phyloP scores from a whole-genome alignment of 2,329 filamentous ascomycete species.

The Pleurostoma richardsiae region DNA sequence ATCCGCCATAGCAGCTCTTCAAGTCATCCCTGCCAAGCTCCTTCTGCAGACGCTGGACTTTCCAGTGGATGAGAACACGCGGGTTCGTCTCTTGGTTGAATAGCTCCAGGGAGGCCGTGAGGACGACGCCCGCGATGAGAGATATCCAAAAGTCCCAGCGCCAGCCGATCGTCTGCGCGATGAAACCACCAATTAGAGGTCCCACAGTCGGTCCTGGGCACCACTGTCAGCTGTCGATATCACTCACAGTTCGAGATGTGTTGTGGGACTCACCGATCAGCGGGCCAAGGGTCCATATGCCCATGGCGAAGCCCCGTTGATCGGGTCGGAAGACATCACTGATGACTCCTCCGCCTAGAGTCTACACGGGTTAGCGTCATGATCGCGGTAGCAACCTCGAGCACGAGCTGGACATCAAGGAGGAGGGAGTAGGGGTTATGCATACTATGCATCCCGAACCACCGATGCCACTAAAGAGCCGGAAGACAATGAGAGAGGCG shows the following conservation, averaged over 20 bases:
- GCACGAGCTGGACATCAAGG: neutral
- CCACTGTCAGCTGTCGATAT: neutral
- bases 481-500: slow-evolving; percentile 50
- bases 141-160: slow-evolving; percentile 49
- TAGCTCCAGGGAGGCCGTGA: slow-evolving; percentile 29
- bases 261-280: slow-evolving; percentile 25
- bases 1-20: slow-evolving; percentile 38
- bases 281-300: slow-evolving; percentile 42
- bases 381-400: too few species aligned
- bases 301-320: slow-evolving; percentile 41
- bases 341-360: slow-evolving; percentile 50
- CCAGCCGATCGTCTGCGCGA: slow-evolving; percentile 44
- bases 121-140: slow-evolving; percentile 35
- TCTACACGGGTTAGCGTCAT: slow-evolving; percentile 11
- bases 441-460: slow-evolving; percentile 41
- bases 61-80: slow-evolving; percentile 43
- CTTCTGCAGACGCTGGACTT: slow-evolving; percentile 35
- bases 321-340: slow-evolving; percentile 47
- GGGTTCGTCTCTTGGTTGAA: slow-evolving; percentile 43
- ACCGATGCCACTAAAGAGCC: slow-evolving; percentile 54
- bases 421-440: slow-evolving; percentile 9
- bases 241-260: neutral
- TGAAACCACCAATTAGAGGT: slow-evolving; percentile 43
- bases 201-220: slow-evolving; percentile 33
- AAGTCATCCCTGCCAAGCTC: slow-evolving; percentile 40